phyloP scores from a whole-genome alignment of 805 yeast genomes.

The Wickerhamiella shivajii region DNA sequence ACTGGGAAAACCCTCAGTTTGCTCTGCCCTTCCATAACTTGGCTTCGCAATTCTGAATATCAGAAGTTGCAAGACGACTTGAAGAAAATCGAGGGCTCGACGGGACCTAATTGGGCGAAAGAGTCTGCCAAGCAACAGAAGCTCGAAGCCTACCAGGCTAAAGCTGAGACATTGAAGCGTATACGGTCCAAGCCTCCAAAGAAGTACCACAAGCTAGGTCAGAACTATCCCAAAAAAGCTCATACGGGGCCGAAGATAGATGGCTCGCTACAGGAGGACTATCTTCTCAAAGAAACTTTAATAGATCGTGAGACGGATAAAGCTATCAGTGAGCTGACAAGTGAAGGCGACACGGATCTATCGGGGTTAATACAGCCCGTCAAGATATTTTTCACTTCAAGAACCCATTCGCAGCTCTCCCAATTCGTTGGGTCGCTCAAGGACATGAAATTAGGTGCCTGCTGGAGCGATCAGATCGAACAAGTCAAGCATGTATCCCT shows the following conservation, averaged over 20 bases:
- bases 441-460: conserved; percentile 49
- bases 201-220: neutral
- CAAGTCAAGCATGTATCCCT: conserved; percentile 53
- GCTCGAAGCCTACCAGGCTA: conserved; percentile 12
- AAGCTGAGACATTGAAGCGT: conserved; percentile 13
- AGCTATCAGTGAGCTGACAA: conserved; percentile 6
- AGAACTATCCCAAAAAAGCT: neutral
- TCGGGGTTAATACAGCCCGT: conserved; percentile 22
- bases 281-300: conserved; percentile 9
- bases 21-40: conserved; percentile 71
- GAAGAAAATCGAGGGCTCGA: conserved; percentile 27
- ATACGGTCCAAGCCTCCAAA: neutral
- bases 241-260: neutral
- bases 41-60: conserved; percentile 43
- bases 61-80: conserved; percentile 12
- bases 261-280: no score
- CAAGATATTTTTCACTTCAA: conserved; percentile 56
- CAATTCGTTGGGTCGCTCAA: conserved; percentile 66
- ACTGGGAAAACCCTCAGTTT: conserved; percentile 79
- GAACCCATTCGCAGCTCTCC: conserved; percentile 80
- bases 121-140: conserved; percentile 25
- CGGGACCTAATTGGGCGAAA: conserved; percentile 61
- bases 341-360: conserved; percentile 5
- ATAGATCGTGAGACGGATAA: conserved; percentile 8
- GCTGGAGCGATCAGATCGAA: conserved; percentile 35